phyloP scores from a whole-genome alignment of 2,329 filamentous ascomycete genomes.

The Hypoxylon sp. region DNA sequence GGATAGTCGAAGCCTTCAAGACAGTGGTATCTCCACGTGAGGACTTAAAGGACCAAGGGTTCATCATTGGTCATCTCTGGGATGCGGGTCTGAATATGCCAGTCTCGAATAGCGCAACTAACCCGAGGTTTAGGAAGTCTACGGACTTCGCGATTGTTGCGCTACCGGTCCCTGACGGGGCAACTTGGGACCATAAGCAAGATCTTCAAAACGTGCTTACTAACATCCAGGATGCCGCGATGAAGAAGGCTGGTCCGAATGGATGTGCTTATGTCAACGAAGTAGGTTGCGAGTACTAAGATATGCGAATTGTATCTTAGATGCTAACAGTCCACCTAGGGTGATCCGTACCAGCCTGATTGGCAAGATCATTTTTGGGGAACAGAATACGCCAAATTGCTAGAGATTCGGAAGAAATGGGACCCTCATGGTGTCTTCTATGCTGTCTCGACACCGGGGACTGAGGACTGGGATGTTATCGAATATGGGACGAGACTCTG shows the following conservation, averaged over 20 bases:
- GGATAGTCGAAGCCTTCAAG: slow-evolving; percentile 57
- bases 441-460: slow-evolving; percentile 48
- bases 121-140: slow-evolving; percentile 58
- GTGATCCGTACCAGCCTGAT: slow-evolving; percentile 54
- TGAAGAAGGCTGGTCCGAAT: slow-evolving; percentile 57
- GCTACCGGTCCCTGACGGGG: slow-evolving; percentile 55
- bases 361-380: slow-evolving; percentile 54
- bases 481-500: slow-evolving; percentile 52
- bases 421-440: slow-evolving; percentile 54
- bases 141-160: slow-evolving; percentile 57
- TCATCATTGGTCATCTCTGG: slow-evolving; percentile 59
- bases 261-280: slow-evolving; percentile 64
- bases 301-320: background rate
- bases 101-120: slow-evolving; percentile 58
- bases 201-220: slow-evolving; percentile 59
- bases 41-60: slow-evolving; percentile 50
- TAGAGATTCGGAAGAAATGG: slow-evolving; percentile 50
- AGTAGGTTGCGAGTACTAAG: slow-evolving; percentile 41
- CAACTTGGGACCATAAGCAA: slow-evolving; percentile 61
- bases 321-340: slow-evolving; percentile 45
- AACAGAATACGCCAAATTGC: slow-evolving; percentile 48
- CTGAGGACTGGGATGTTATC: slow-evolving; percentile 53
- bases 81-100: slow-evolving; percentile 56
- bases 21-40: slow-evolving; percentile 52
- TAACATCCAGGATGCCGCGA: slow-evolving; percentile 56